These are phyloP conservation scores for Hemileia vastatrix DNA, from an alignment of 1,284 basidiomycete species.

Conservation along the genomic window DNA sequence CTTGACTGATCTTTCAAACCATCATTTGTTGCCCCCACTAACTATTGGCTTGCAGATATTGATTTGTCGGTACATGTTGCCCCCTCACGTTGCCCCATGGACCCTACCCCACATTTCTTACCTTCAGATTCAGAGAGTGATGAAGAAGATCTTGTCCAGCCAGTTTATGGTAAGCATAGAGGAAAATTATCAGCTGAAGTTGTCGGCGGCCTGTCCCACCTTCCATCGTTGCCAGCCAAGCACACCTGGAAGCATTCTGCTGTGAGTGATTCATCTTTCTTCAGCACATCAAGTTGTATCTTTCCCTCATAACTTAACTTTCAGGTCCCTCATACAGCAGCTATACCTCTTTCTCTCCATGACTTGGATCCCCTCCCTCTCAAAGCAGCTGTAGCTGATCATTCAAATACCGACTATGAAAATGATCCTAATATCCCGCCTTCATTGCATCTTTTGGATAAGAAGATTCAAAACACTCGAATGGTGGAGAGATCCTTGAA, in stretches of 20 bases:
- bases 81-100: not conserved
- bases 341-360: not conserved
- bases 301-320: slow-evolving; percentile 19
- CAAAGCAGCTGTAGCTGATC: not conserved
- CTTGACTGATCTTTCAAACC: too few relatives aligned
- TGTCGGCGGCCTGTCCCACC: slow-evolving; percentile 19
- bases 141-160: not conserved
- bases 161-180: not conserved
- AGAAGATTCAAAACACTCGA: slow-evolving; percentile 8
- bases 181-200: not conserved
- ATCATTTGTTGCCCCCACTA: too few relatives aligned
- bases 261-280: not conserved
- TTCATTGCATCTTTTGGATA: slow-evolving; percentile 10
- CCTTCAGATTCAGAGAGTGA: slow-evolving; percentile 19
- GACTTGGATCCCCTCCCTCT: not conserved
- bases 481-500: slow-evolving; percentile 15
- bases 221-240: slow-evolving; percentile 16
- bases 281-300: not conserved
- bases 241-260: slow-evolving; percentile 17
- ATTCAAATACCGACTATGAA: not conserved
- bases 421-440: slow-evolving; percentile 14
- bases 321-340: not conserved
- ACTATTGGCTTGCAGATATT: slow-evolving; percentile 1
- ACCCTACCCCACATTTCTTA: slow-evolving; percentile 16
- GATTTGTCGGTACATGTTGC: slow-evolving; percentile 4